A percentile compares a stretch with the other conserved stretches of the same genome.
These are phyloP conservation scores for Globisporangium viniferum DNA, from an alignment of 352 stramenopile genomes.

Conservation along the genomic window DNA sequence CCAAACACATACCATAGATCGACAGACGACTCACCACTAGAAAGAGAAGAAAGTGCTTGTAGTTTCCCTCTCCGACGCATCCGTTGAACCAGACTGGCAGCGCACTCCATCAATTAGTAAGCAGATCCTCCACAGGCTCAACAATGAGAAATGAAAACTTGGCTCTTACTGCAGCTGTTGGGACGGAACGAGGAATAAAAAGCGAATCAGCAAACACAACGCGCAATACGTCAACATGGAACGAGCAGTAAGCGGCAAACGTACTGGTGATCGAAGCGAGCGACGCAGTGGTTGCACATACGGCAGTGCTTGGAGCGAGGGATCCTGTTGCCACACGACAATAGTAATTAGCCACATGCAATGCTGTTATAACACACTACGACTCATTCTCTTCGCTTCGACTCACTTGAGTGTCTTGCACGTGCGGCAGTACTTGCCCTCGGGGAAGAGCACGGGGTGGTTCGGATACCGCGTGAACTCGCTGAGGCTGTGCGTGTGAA, in stretches of 20 bases:
- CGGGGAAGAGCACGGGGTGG: constrained; percentile 78
- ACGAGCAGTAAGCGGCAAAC: constrained; percentile 12
- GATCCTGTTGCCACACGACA: constrained; percentile 31
- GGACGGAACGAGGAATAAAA: background rate
- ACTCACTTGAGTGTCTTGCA: constrained; percentile 86
- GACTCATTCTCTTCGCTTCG: background rate
- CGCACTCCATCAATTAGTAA: background rate
- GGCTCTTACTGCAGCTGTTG: constrained; percentile 34
- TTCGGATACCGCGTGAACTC: constrained; percentile 61
- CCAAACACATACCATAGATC: background rate
- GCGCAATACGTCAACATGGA: background rate
- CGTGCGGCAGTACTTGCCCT: constrained; percentile 79
- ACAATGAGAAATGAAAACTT: background rate
- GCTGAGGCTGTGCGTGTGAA: constrained; percentile 48
- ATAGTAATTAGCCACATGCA: too few relatives aligned
- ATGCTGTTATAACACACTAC: background rate
- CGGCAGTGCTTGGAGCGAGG: constrained; percentile 89
- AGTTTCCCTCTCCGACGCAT: constrained; percentile 81
- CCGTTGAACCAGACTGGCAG: constrained; percentile 77
- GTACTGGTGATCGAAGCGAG: constrained; percentile 89
- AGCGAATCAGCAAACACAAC: background rate
- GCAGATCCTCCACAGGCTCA: background rate
- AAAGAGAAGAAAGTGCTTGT: constrained; percentile 69
- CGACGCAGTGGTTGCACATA: constrained; percentile 86
- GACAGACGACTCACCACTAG: constrained; percentile 30